Evolutionary conservation across 2,329 filamentous ascomycete genomes (phyloP).

Genomic region (Hypoxylon sp.): DNA sequence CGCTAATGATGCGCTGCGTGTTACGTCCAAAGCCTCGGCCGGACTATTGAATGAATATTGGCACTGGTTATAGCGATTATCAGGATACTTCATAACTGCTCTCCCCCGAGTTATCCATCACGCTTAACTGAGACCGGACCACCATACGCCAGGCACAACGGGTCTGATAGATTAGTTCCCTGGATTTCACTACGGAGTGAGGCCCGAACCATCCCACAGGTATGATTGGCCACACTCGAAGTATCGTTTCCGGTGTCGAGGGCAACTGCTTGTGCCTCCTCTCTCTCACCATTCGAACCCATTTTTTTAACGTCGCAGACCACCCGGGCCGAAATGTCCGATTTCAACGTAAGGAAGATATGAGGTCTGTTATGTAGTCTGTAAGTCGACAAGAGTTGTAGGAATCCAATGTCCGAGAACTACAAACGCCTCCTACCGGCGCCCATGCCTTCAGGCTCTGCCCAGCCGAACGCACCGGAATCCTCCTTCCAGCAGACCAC

Average conservation of each 20-base stretch:
- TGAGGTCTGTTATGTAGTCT: conserved; percentile 39
- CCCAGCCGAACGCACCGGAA: conserved; percentile 31
- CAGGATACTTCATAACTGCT: conserved; percentile 15
- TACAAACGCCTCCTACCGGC: conserved; percentile 46
- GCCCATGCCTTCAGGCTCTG: conserved; percentile 36
- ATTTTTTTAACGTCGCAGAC: conserved; percentile 35
- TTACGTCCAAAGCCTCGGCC: conserved; percentile 27
- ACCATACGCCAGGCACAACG: conserved; percentile 18
- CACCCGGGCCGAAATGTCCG: conserved; percentile 34
- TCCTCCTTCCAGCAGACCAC: conserved; percentile 24
- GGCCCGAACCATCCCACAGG: conserved; percentile 35
- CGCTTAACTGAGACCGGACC: conserved; percentile 33
- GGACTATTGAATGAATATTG: conserved; percentile 20
- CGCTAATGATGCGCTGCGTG: conserved; percentile 25
- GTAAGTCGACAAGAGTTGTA: conserved; percentile 22
- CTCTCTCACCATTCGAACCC: conserved; percentile 18
- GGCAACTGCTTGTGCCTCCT: conserved; percentile 22
- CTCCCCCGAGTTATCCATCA: conserved; percentile 27
- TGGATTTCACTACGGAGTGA: conserved; percentile 37
- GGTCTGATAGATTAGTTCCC: conserved; percentile 34
- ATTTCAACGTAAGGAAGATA: conserved; percentile 28
- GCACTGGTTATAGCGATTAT: conserved; percentile 14
- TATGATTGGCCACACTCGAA: conserved; percentile 42
- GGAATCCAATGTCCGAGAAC: conserved; percentile 45
- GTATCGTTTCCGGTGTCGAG: conserved; percentile 39